phyloP scores from a whole-genome alignment of 139 green algal genomes.

The Asterochloris erici region DNA sequence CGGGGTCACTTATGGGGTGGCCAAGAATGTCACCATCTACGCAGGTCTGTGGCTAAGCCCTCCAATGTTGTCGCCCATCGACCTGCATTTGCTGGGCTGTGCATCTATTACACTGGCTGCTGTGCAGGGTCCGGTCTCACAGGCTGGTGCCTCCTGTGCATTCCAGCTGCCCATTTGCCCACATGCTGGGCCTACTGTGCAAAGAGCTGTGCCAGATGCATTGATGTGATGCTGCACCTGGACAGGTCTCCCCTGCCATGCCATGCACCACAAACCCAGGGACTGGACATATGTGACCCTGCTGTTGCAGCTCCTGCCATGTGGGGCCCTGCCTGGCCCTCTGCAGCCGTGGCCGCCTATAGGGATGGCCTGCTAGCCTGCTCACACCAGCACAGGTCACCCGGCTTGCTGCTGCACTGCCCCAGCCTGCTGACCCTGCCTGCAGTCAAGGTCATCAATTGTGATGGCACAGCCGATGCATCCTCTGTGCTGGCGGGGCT shows the following conservation, averaged over 20 bases:
- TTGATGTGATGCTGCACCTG: too few species aligned
- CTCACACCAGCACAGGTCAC: background rate
- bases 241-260: too few species aligned
- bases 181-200: too few species aligned
- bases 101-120: background rate
- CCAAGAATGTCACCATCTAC: conserved; percentile 59
- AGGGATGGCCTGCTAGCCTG: background rate
- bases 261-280: too few species aligned
- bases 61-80: background rate
- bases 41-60: conserved; percentile 15
- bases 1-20: conserved; percentile 59
- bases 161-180: too few species aligned
- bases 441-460: conserved; percentile 52
- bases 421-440: background rate
- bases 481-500: conserved; percentile 49
- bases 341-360: background rate
- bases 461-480: conserved; percentile 47
- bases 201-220: too few species aligned
- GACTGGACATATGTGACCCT: too few species aligned
- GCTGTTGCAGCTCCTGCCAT: too few species aligned
- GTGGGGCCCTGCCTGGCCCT: background rate
- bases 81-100: background rate
- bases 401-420: background rate
- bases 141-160: too few species aligned
- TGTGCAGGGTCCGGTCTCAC: background rate